Evolutionary conservation across 768 basidiomycete species (phyloP).

Genomic region (Rhizopogon sp.): DNA sequence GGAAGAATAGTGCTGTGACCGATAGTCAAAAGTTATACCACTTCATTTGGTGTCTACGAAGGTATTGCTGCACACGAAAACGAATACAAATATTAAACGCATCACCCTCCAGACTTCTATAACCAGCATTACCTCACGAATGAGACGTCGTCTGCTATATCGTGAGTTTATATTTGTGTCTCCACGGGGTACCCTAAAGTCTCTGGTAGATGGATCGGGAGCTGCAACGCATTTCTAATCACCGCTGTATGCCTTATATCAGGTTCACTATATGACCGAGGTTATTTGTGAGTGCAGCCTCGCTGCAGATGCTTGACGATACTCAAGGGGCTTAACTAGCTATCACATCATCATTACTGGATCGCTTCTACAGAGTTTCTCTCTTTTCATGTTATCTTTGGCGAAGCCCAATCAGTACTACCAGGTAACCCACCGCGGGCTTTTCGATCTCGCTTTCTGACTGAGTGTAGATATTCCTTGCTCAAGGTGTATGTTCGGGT

Average conservation of each 20-base stretch:
- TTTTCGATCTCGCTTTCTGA: background rate
- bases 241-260: conserved; percentile 20
- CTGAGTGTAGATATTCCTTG: conserved; percentile 35
- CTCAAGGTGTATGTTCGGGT: conserved; percentile 38
- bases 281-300: conserved; percentile 17
- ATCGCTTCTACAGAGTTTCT: conserved; percentile 9
- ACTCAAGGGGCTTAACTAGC: conserved; percentile 28
- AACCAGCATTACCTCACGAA: conserved; percentile 22
- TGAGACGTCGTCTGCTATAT: conserved; percentile 21
- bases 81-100: conserved; percentile 1
- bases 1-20: too few relatives aligned
- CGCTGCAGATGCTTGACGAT: background rate
- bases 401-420: conserved; percentile 19
- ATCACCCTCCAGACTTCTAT: conserved; percentile 23
- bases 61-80: conserved; percentile 3
- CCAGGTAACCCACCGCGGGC: conserved; percentile 17
- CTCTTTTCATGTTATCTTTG: conserved; percentile 24
- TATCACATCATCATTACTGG: conserved; percentile 21
- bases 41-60: conserved; percentile 28
- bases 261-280: conserved; percentile 29
- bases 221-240: conserved; percentile 26
- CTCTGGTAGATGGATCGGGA: conserved; percentile 29
- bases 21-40: conserved; percentile 14
- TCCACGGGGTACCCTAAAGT: conserved; percentile 13
- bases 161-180: conserved; percentile 27